phyloP scores from a whole-genome alignment of 108 stramenopile genomes.

The Nitzschia inconspicua region DNA sequence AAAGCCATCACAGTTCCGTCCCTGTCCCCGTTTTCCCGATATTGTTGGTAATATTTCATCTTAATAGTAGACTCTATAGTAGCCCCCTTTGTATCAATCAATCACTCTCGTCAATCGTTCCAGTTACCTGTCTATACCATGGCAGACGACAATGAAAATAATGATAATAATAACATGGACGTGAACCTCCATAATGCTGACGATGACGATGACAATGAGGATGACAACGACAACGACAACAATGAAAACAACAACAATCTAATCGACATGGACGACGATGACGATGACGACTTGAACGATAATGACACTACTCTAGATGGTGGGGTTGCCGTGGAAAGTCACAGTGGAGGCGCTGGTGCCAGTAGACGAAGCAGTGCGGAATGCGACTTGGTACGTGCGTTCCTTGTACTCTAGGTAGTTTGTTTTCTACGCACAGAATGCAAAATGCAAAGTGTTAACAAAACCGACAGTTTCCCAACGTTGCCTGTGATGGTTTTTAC shows the following conservation, averaged over 20 bases:
- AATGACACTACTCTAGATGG: conserved; percentile 15
- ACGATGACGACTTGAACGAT: conserved; percentile 17
- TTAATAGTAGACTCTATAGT: no score
- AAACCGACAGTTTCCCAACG: no score
- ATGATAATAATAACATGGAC: neutral
- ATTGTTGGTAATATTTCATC: no score
- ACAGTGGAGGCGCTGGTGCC: conserved; percentile 8
- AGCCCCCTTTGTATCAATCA: no score
- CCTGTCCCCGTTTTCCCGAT: no score
- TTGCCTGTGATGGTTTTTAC: no score
- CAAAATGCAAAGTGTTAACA: no score
- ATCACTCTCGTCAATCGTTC: no score
- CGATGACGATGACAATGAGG: neutral
- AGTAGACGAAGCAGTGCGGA: conserved; percentile 5
- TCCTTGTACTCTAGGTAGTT: conserved; percentile 15
- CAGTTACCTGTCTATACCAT: no score
- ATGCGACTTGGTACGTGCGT: conserved; percentile 27
- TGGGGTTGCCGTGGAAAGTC: conserved; percentile 21
- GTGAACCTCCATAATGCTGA: neutral
- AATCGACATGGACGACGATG: conserved; percentile 13
- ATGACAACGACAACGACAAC: conserved; percentile 9
- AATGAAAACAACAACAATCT: conserved; percentile 21
- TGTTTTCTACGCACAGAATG: conserved; percentile 2
- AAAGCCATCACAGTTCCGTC: no score
- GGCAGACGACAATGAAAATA: conserved; percentile 2